phyloP scores from a whole-genome alignment of 2,329 filamentous ascomycete species.

The Aspergillus novofumigatus region DNA sequence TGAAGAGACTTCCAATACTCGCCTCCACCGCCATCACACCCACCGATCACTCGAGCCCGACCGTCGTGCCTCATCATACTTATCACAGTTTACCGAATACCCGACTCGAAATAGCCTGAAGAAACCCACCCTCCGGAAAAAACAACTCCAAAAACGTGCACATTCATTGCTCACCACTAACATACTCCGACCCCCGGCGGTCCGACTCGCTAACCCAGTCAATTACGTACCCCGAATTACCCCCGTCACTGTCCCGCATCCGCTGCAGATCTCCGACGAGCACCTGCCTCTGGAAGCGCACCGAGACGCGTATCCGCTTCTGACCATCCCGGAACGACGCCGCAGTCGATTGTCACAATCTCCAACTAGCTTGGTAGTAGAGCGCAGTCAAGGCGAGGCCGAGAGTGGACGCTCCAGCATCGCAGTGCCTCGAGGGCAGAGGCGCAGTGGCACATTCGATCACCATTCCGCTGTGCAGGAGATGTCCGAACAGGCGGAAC shows the following conservation, averaged over 20 bases:
- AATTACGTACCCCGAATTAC: conserved; percentile 57
- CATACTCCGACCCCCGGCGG: conserved; percentile 38
- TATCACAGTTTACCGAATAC: conserved; percentile 5
- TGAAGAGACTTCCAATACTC: conserved; percentile 24
- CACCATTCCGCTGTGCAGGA: conserved; percentile 18
- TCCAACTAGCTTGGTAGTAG: conserved; percentile 45
- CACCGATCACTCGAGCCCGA: conserved; percentile 13
- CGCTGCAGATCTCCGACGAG: conserved; percentile 29
- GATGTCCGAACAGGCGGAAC: conserved; percentile 24
- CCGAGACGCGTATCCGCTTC: conserved; percentile 52
- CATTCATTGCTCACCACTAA: conserved; percentile 11
- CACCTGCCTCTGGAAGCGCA: conserved; percentile 30
- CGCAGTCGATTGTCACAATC: conserved; percentile 49
- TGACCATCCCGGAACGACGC: conserved; percentile 55
- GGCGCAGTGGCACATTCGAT: conserved; percentile 31
- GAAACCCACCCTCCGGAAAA: conserved; percentile 9
- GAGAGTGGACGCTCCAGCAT: conserved; percentile 52
- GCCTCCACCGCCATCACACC: conserved; percentile 10
- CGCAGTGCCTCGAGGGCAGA: conserved; percentile 44
- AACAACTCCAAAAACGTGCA: not conserved
- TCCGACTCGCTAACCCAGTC: conserved; percentile 58
- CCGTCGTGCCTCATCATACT: conserved; percentile 4
- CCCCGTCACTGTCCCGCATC: conserved; percentile 41
- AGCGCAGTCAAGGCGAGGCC: conserved; percentile 43
- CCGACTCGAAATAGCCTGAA: conserved; percentile 6